Base-by-base conservation (phyloP, 2,329 filamentous ascomycete species). In the Fusarium dlaminii region DNA sequence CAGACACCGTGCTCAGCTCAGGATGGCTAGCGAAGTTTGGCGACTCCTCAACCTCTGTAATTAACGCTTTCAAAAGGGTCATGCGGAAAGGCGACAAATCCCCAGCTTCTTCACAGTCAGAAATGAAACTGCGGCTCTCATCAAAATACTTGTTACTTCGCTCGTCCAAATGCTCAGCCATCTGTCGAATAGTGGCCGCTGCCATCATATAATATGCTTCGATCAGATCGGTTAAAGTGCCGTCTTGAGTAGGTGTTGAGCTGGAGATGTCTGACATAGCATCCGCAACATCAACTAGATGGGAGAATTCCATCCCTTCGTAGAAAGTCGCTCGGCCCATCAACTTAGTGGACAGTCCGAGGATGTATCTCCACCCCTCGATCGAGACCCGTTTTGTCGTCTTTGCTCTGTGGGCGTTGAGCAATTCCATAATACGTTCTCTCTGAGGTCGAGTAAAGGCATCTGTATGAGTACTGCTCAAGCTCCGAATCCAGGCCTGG, bases 241-340 rank as follows among this genome's bases (percentile, higher is more conserved):
- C 79, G 34, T 79, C 75, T 36, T 77, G 66, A 6, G 66, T 68
- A 8, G 77, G 65, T 11, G 74, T 63, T 46, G 79, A 78, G 37
- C 74, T 73, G 22, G 75, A 76, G 29, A 81, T 45, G 40, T 63
- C 70, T 14, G 80, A 80, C 65, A 83, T 72, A 12, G 78, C 77
- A 42, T 83, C 78, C 4, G 83, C 83, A 14, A 82, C 69, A 10
- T 79, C 77, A 6, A 81, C 76, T 10, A 84, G 78, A 60, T 84
- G 78, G 1, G 76, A 71, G 56, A 85, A 89, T 4, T 68, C 76
- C 80, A 89, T 84, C 1, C 78, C 81, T 71, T 86, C 81, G 72
- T 89, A 87, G 63, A 88, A 88, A 0, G 86, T 88, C 1, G 87
- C 83, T n/a, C 83, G 82, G 10, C 80, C 78, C 84, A 89, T 87